Evolutionary conservation across 2,329 filamentous ascomycete species (phyloP), one percentile per base, ranked within the genome.

Genomic region (Pochonia chlamydosporia): DNA sequence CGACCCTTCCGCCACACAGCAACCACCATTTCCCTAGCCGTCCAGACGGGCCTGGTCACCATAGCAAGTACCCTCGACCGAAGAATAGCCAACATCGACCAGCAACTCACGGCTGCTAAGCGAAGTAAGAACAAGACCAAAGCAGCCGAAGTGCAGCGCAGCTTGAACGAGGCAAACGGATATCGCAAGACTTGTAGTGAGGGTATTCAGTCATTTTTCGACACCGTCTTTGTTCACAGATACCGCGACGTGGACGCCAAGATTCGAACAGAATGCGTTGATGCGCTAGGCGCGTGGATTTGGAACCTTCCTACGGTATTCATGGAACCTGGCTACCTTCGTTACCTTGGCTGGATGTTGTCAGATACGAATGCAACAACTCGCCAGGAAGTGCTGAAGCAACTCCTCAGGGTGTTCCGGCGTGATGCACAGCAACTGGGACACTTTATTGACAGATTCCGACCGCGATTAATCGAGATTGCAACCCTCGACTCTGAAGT

Each of bases 281-380:
- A 87, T 53, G 89, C 89, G 13, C 75, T 99, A 8, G 90, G 91
- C 24, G 79, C 83, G 35, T 99, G 93, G 93, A 95, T 97, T 56
- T 79, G 84, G 62, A 80, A 80, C 10, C 81, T 96, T 44, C 89
- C 91, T 2, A 89, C 89, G 40, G 79, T 88, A 40, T 99, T 96
- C 68, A 89, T 96, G 64, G 88, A 96, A 54, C 89, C 89, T 2
- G 79, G 85, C 56, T 96, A 96, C 67, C 73, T 99, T 43, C 84
- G 93, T 51, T 99, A 99, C 60, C 75, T 99, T 5, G 93, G 93
- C 44, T 99, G 93, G 93, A 84, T 96, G 60, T 75, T 99, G 25
- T 96, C 91, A 4, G 93, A 99, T 62, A 78, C 83, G 3, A 77
- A 84, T 50, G 75, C 84, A 1, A 70, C 82, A 8, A 91, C 89